Conservation (phyloP, 352 stramenopile genomes). For the Phytophthora aleatoria region DNA sequence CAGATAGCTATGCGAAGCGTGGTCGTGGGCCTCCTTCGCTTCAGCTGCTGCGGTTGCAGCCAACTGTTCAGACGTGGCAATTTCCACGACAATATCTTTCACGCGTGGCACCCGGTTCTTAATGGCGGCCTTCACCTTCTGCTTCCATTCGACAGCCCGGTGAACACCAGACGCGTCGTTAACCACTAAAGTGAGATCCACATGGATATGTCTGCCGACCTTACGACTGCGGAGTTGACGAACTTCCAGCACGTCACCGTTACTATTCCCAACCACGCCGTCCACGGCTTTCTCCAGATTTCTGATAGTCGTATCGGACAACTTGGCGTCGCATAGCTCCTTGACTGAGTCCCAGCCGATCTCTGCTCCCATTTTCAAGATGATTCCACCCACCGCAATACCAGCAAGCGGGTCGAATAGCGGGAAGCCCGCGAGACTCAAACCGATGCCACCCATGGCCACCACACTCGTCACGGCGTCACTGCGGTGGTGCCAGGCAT, state of each 20-base stretch:
- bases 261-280: constrained; percentile 44
- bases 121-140: constrained; percentile 56
- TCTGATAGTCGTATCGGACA: constrained; percentile 40
- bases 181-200: constrained; percentile 65
- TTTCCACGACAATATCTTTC: constrained; percentile 69
- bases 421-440: constrained; percentile 65
- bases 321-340: constrained; percentile 68
- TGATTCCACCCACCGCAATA: constrained; percentile 75
- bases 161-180: constrained; percentile 32
- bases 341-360: constrained; percentile 64
- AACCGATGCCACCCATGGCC: constrained; percentile 63
- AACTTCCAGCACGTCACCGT: constrained; percentile 50
- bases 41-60: constrained; percentile 1
- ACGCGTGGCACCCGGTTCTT: constrained; percentile 50
- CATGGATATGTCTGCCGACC: constrained; percentile 61
- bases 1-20: constrained; percentile 6
- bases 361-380: constrained; percentile 78
- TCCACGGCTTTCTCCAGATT: constrained; percentile 47
- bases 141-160: constrained; percentile 60
- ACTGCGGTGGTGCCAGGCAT: constrained; percentile 95
- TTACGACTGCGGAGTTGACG: constrained; percentile 58
- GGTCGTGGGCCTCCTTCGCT: constrained; percentile 11
- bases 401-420: constrained; percentile 72
- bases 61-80: constrained; percentile 42
- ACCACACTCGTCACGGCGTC: constrained; percentile 86